These are phyloP conservation scores for Suhomyces taliae DNA, from an alignment of 1,139 yeast genomes.

Conservation along the genomic window DNA sequence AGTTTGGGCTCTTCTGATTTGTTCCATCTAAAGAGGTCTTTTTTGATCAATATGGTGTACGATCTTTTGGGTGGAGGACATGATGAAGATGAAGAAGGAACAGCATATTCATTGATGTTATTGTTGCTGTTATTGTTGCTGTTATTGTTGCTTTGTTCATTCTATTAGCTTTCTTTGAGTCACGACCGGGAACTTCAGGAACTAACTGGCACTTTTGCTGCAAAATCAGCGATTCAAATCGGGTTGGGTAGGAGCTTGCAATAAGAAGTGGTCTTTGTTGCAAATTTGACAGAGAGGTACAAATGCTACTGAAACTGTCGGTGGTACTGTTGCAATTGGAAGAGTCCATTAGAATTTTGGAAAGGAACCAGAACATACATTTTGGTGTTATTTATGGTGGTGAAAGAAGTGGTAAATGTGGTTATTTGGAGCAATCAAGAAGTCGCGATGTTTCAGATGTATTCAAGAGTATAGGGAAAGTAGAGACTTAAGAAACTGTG, in stretches of 20 bases:
- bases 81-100: neutral
- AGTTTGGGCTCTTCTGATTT: neutral
- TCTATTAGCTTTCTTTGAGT: too few relatives aligned
- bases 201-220: neutral
- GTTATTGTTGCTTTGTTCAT: neutral
- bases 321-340: neutral
- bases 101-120: neutral
- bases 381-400: too few relatives aligned
- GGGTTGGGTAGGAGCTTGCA: neutral
- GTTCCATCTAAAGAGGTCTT: neutral
- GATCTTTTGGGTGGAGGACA: neutral
- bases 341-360: neutral
- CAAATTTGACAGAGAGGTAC: too few relatives aligned
- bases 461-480: too few relatives aligned
- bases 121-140: neutral
- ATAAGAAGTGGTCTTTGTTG: too few relatives aligned
- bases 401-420: neutral
- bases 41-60: neutral
- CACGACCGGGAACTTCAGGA: too few relatives aligned
- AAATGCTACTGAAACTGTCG: neutral
- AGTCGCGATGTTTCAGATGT: neutral
- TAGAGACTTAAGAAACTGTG: too few relatives aligned
- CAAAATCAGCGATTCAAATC: neutral
- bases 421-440: neutral
- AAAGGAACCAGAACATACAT: too few relatives aligned